Percentiles rank a stretch among this genome's conserved stretches.
Conservation (phyloP, 495 filamentous ascomycete genomes). For the Hypoxylon rickii region DNA sequence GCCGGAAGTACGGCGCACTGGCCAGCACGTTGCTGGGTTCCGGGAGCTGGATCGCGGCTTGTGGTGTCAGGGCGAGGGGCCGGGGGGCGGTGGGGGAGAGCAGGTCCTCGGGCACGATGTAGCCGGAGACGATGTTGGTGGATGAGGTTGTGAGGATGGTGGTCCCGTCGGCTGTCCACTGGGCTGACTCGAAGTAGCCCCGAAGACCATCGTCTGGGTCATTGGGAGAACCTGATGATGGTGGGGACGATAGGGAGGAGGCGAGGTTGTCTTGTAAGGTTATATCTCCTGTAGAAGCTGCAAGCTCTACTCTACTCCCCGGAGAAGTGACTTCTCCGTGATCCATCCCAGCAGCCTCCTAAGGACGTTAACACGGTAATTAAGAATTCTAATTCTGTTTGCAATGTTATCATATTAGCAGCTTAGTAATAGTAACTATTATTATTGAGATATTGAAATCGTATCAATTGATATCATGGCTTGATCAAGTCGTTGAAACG, state of each 20-base stretch:
- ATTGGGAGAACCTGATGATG: too few species aligned
- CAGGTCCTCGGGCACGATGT: slow-evolving; percentile 73
- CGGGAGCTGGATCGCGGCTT: slow-evolving; percentile 62
- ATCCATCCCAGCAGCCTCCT: slow-evolving; percentile 31
- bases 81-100: slow-evolving; percentile 54
- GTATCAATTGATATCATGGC: too few species aligned
- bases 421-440: too few species aligned
- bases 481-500: too few species aligned
- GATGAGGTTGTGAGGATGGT: slow-evolving; percentile 74
- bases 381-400: too few species aligned
- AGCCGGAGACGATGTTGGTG: slow-evolving; percentile 69
- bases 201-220: slow-evolving; percentile 13
- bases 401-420: too few species aligned
- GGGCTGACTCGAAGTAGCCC: slow-evolving; percentile 59
- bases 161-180: slow-evolving; percentile 81
- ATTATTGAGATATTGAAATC: too few species aligned
- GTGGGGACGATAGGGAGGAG: background rate
- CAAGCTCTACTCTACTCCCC: slow-evolving; percentile 39
- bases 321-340: slow-evolving; percentile 19
- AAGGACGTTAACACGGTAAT: too few species aligned
- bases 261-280: background rate
- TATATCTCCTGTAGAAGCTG: slow-evolving; percentile 48
- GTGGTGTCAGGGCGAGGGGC: slow-evolving; percentile 60
- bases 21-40: slow-evolving; percentile 74
- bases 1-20: slow-evolving; percentile 73